Conservation (phyloP, 495 filamentous ascomycete species). For the Penicillium desertorum region DNA sequence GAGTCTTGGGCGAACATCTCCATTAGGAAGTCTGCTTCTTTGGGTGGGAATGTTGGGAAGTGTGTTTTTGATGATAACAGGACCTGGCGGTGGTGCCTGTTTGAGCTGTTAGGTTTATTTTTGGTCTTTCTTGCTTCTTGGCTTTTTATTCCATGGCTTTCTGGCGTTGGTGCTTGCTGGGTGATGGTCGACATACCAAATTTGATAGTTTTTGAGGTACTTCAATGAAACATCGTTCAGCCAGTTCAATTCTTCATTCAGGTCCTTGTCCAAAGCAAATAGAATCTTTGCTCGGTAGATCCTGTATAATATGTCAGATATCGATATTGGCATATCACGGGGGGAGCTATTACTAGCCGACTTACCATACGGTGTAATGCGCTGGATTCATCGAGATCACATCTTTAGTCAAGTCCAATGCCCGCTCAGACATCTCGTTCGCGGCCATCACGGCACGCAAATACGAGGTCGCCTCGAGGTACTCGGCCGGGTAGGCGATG, state of each 20-base stretch:
- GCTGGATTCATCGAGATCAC: slow-evolving; percentile 91
- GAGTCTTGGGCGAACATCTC: slow-evolving; percentile 80
- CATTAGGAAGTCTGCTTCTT: slow-evolving; percentile 73
- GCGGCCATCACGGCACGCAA: slow-evolving; percentile 88
- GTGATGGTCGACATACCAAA: slow-evolving; percentile 57
- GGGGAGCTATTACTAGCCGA: background rate
- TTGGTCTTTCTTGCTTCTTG: background rate
- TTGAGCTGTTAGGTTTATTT: slow-evolving; percentile 14
- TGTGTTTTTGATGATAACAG: slow-evolving; percentile 60
- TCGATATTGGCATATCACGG: background rate
- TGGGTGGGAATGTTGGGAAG: slow-evolving; percentile 54
- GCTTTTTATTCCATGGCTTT: background rate
- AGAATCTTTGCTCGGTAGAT: slow-evolving; percentile 84
- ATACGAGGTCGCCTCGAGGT: slow-evolving; percentile 85
- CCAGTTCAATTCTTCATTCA: slow-evolving; percentile 77
- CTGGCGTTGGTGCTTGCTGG: background rate
- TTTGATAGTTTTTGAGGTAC: slow-evolving; percentile 97
- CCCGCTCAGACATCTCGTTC: slow-evolving; percentile 79
- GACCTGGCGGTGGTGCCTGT: slow-evolving; percentile 84
- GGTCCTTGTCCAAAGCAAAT: slow-evolving; percentile 61
- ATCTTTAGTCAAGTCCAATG: slow-evolving; percentile 78
- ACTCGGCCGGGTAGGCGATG: slow-evolving; percentile 84
- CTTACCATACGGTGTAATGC: slow-evolving; percentile 94
- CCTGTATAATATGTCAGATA: slow-evolving; percentile 39
- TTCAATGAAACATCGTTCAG: slow-evolving; percentile 76